Base-by-base conservation (phyloP, 73 alveolate genomes). In the Paramecium caudatum region DNA sequence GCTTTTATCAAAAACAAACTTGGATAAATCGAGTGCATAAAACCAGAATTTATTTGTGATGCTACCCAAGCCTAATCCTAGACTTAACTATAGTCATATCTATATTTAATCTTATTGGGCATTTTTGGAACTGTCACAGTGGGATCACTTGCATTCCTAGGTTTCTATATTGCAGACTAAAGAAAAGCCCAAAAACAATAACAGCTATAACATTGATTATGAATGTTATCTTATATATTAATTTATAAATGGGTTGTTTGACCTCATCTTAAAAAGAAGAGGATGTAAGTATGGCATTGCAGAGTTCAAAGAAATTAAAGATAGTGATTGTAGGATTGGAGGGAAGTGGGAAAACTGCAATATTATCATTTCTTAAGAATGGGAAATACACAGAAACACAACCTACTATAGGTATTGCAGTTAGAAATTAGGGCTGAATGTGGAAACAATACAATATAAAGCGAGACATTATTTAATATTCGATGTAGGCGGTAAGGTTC, bases 401-500 rank as follows among this genome's bases (percentile, higher is more conserved):
- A 37, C 99, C 98, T 19, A 95, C 97, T 16, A 94, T 95, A 39
- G 99, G 99, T 23, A 93, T 95, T 86, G 80, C 45, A 10, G 30
- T 27, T 3, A 27, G 80, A 55, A 55, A 55, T 55, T 55, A 55
- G 80, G 80, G 23, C 30, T 55, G 80, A 55, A 55, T 55, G 80
- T 55, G 80, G 80, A 55, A 55, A 23, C 80, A 55, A 55, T 55
- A 12, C 30, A 55, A 55, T 55, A 10, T 55, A 55, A 55, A 25
- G 80, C 80, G 13, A 55, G 80, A 23, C 82, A 86, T 43, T 86
- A 93, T n/a, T 95, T 98, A 96, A 97, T 96, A 63, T 78, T 97
- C 10, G 98, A 97, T 91, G 97, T 97, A 16, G 98, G 98, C 37
- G 98, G 98, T 12, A 94, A 95, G 82, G 90, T 91, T 69, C 93